Evolutionary conservation across 441 rosid genomes (phyloP).

Genomic region (Euphorbia celastroides): DNA sequence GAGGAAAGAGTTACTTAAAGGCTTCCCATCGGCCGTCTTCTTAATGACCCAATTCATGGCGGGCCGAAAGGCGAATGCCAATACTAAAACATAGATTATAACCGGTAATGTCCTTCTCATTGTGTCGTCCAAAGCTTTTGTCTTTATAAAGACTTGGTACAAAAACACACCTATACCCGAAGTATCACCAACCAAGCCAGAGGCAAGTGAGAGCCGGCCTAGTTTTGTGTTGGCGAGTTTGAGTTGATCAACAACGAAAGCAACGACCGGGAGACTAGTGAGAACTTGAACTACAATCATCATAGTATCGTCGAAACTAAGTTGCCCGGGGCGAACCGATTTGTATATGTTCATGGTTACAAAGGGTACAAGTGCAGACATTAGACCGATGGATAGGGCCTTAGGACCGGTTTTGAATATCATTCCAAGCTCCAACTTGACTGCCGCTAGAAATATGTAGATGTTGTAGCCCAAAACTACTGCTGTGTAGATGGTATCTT

Average conservation of each 20-base stretch:
- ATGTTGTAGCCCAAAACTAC: not conserved
- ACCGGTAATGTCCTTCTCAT: not conserved
- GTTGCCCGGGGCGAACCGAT: conserved; percentile 7
- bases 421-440: conserved; percentile 12
- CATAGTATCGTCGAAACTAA: not conserved
- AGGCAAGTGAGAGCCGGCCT: conserved; percentile 44
- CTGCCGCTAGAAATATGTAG: conserved; percentile 18
- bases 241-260: conserved; percentile 40
- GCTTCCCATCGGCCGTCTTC: conserved; percentile 41
- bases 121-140: too few relatives aligned
- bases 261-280: conserved; percentile 42
- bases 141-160: not conserved
- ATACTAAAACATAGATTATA: not conserved
- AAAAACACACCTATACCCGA: not conserved
- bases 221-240: conserved; percentile 56
- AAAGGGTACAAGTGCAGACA: not conserved
- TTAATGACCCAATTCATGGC: conserved; percentile 34
- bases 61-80: conserved; percentile 27
- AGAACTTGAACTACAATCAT: not conserved
- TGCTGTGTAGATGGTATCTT: not conserved
- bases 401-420: not conserved
- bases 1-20: conserved; percentile 22
- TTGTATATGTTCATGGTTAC: not conserved
- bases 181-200: conserved; percentile 27
- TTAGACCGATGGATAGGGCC: not conserved